A percentile compares a stretch with the other conserved stretches of the same genome.
Conservation (phyloP, 2,329 filamentous ascomycete genomes). For the Juglanconis sp. region DNA sequence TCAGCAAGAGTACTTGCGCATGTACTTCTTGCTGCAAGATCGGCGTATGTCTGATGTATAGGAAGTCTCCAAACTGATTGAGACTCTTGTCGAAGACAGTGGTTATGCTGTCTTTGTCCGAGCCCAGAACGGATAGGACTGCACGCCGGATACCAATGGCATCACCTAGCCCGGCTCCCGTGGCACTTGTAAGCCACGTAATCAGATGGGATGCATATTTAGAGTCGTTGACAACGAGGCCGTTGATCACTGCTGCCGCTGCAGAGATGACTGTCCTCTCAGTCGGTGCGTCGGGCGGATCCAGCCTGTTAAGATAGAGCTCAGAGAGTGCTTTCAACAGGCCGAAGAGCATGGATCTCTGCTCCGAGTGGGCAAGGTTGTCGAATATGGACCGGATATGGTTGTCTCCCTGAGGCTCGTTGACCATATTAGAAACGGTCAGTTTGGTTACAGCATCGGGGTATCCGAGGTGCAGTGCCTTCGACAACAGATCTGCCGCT, state of each 20-base stretch:
- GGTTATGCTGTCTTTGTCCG: conserved; percentile 49
- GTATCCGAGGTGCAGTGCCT: conserved; percentile 70
- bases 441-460: conserved; percentile 44
- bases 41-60: conserved; percentile 83
- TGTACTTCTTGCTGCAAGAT: conserved; percentile 87
- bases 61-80: conserved; percentile 73
- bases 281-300: conserved; percentile 26
- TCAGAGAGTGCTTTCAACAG: conserved; percentile 44
- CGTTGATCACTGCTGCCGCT: conserved; percentile 53
- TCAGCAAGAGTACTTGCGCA: conserved; percentile 73
- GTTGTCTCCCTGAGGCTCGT: conserved; percentile 25
- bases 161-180: conserved; percentile 63
- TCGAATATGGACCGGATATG: conserved; percentile 32
- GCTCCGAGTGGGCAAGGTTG: conserved; percentile 38
- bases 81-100: conserved; percentile 66
- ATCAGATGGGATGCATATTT: conserved; percentile 52
- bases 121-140: conserved; percentile 55
- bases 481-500: conserved; percentile 49
- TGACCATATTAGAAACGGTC: conserved; percentile 33
- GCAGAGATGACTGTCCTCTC: conserved; percentile 47
- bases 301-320: conserved; percentile 37
- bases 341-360: conserved; percentile 39
- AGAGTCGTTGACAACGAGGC: conserved; percentile 45
- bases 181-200: conserved; percentile 62
- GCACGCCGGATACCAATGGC: conserved; percentile 65